A percentile compares a stretch with the other conserved stretches of the same genome.
These are phyloP conservation scores for Bimuria novae-zelandiae DNA, from an alignment of 2,329 filamentous ascomycete species.

Conservation along the genomic window DNA sequence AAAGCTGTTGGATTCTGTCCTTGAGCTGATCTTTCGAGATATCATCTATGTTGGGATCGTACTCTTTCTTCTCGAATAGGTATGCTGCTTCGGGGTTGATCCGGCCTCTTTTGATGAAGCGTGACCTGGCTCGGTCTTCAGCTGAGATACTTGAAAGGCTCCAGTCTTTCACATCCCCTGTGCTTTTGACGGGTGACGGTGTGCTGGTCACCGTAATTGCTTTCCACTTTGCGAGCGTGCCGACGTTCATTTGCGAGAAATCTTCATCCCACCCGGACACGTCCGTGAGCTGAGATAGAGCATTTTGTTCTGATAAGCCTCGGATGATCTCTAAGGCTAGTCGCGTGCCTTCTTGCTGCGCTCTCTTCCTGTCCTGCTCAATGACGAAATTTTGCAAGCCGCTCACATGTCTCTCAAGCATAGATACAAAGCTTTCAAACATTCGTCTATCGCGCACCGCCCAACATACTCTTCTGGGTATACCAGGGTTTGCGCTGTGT, in stretches of 20 bases:
- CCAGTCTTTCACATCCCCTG: neutral
- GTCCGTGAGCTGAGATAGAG: neutral
- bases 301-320: neutral
- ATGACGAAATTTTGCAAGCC: neutral
- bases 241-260: slow-evolving; percentile 1
- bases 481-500: neutral
- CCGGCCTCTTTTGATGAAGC: neutral
- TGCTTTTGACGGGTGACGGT: neutral
- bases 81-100: slow-evolving; percentile 2
- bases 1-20: slow-evolving; percentile 9
- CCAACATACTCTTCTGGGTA: slow-evolving; percentile 3
- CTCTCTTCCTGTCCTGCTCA: neutral
- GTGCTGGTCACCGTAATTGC: neutral
- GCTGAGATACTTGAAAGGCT: neutral
- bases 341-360: slow-evolving; percentile 3
- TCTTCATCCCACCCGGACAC: neutral
- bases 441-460: slow-evolving; percentile 9
- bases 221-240: slow-evolving; percentile 4
- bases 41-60: slow-evolving; percentile 11
- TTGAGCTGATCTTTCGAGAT: slow-evolving; percentile 7
- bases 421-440: slow-evolving; percentile 5
- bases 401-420: slow-evolving; percentile 3
- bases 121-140: neutral
- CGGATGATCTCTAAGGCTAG: slow-evolving; percentile 1
- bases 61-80: slow-evolving; percentile 18